These are phyloP conservation scores for Inga laurina DNA, from an alignment of 306 rosid genomes.

Conservation along the genomic window DNA sequence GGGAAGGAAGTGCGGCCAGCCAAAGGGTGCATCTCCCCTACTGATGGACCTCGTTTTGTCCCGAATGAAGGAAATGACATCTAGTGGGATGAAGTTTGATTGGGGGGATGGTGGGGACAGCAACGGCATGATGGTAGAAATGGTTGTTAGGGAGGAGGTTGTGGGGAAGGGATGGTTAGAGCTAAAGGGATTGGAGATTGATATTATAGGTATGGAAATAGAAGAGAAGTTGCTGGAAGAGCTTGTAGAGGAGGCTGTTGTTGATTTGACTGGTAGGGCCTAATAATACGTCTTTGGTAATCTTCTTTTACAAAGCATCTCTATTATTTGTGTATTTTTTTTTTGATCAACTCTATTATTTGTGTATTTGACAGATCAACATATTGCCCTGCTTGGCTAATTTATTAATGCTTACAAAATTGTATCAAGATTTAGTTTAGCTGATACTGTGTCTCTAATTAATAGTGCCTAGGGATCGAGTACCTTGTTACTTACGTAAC, in stretches of 20 bases:
- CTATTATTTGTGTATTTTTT: constrained; percentile 49
- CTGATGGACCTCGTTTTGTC: constrained; percentile 69
- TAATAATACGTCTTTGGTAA: constrained; percentile 13
- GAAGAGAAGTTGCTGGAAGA: constrained; percentile 69
- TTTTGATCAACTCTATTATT: constrained; percentile 42
- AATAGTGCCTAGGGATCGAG: not conserved
- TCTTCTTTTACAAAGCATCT: constrained; percentile 36
- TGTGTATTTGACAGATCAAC: constrained; percentile 49
- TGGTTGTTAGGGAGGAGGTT: constrained; percentile 69
- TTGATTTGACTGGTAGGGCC: constrained; percentile 58
- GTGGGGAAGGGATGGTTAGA: constrained; percentile 73
- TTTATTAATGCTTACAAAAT: constrained; percentile 49
- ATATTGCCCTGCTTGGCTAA: constrained; percentile 42
- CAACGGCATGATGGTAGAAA: constrained; percentile 74
- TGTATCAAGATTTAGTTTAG: constrained; percentile 23
- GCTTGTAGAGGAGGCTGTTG: constrained; percentile 71
- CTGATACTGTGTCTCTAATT: not conserved
- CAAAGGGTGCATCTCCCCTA: constrained; percentile 44
- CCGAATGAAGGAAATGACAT: constrained; percentile 68
- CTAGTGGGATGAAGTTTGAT: constrained; percentile 52
- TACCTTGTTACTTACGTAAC: not conserved
- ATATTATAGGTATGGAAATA: constrained; percentile 68
- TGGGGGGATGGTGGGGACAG: constrained; percentile 62
- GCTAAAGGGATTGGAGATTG: constrained; percentile 62
- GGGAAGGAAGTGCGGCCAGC: constrained; percentile 34